phyloP scores from a whole-genome alignment of 179 eudicot species.

The Corrigiola litoralis region DNA sequence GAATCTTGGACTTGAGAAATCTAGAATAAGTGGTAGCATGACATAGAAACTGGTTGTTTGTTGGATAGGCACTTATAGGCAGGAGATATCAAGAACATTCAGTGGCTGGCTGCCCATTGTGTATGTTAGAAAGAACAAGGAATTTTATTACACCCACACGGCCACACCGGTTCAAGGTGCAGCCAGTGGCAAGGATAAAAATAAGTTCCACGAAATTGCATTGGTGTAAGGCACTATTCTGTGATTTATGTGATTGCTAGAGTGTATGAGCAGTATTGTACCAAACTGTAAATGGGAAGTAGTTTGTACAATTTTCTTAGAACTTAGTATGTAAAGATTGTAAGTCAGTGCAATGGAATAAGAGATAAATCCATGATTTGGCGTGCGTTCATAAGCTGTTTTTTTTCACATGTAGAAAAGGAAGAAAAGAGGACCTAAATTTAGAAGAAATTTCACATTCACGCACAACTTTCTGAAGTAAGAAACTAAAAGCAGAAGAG shows the following conservation, averaged over 20 bases:
- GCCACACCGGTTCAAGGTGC: neutral
- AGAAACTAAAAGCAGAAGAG: neutral
- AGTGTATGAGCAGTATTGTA: constrained; percentile 14
- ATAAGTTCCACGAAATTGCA: constrained; percentile 6
- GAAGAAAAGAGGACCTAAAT: neutral
- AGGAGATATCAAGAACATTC: neutral
- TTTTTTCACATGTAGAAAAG: neutral
- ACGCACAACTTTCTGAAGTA: neutral
- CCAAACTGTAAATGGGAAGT: constrained; percentile 7
- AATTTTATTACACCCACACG: no score
- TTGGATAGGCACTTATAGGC: no score
- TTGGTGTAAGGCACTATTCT: constrained; percentile 8
- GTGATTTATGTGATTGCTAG: constrained; percentile 19
- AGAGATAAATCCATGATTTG: neutral
- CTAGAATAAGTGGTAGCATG: neutral
- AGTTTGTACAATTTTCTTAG: constrained; percentile 12
- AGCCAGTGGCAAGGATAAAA: constrained; percentile 3
- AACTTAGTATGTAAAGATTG: constrained; percentile 25
- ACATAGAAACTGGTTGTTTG: neutral
- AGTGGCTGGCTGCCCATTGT: neutral
- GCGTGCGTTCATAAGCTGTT: neutral
- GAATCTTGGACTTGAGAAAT: constrained; percentile 40
- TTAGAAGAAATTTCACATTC: neutral
- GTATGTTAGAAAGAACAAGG: neutral
- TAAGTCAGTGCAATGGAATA: constrained; percentile 13